phyloP scores from a whole-genome alignment of 208 protist species.

The Acanthamoeba healyi region DNA sequence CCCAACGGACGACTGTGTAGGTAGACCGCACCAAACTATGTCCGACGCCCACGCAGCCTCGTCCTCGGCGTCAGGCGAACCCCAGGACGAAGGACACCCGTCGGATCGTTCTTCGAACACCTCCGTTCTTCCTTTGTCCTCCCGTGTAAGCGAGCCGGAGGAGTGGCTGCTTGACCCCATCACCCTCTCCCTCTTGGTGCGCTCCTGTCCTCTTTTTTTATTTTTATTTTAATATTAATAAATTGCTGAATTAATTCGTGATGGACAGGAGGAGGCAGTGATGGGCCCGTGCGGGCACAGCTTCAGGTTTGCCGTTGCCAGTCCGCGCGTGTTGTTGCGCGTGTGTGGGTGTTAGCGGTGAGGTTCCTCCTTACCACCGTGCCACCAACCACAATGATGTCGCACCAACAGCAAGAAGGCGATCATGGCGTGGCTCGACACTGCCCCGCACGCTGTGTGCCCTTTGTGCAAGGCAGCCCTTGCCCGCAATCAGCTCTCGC shows the following conservation, averaged over 20 bases:
- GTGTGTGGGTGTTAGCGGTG: no score
- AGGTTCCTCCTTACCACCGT: no score
- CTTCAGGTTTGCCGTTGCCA: neutral
- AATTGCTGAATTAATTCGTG: neutral
- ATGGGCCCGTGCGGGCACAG: neutral
- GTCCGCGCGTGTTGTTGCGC: no score
- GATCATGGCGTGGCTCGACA: neutral
- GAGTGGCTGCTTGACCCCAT: neutral
- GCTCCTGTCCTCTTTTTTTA: neutral
- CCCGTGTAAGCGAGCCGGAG: no score
- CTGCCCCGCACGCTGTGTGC: neutral
- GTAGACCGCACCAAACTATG: no score
- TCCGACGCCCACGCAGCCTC: no score
- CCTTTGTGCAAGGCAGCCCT: neutral
- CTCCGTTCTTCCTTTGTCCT: no score
- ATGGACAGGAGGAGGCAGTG: neutral
- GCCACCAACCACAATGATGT: no score
- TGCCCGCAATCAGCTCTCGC: neutral
- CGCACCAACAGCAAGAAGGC: neutral
- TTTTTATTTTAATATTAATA: neutral
- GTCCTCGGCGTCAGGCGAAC: no score
- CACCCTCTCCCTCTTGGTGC: neutral
- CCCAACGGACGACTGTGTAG: no score
- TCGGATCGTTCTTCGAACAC: no score
- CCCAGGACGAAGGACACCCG: no score